Conservation (phyloP, 768 basidiomycete species). For the Amanita pallidorosea region DNA sequence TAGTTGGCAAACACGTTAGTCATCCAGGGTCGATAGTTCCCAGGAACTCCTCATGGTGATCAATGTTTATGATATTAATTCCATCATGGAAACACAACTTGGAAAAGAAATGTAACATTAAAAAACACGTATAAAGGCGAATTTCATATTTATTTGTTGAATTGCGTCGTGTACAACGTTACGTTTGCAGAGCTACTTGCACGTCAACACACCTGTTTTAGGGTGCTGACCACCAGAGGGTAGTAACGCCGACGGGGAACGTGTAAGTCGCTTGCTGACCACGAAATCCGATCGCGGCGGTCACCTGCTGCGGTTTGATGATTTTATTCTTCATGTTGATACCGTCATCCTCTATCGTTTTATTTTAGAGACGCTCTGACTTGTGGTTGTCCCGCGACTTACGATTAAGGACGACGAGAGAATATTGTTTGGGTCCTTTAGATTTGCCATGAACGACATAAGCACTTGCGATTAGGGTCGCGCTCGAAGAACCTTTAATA, state of each 20-base stretch:
- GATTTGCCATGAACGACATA: conserved; percentile 50
- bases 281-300: conserved; percentile 52
- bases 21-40: neutral
- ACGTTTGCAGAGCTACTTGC: too few relatives aligned
- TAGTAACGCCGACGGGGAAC: conserved; percentile 68
- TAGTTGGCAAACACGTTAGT: neutral
- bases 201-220: neutral
- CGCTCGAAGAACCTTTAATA: conserved; percentile 42
- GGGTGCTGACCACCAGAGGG: conserved; percentile 37
- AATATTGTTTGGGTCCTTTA: conserved; percentile 52
- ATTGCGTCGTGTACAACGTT: too few relatives aligned
- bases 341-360: conserved; percentile 27
- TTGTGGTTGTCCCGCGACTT: conserved; percentile 8
- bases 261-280: conserved; percentile 61
- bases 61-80: neutral
- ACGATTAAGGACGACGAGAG: conserved; percentile 69
- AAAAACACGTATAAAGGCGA: neutral
- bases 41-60: conserved; percentile 1
- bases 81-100: neutral
- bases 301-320: conserved; percentile 39
- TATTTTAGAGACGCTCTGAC: neutral
- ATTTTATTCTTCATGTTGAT: conserved; percentile 15
- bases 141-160: neutral
- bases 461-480: conserved; percentile 53
- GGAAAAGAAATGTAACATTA: neutral